These are phyloP conservation scores for Brassica balearica DNA, from an alignment of 441 rosid genomes.

Conservation along the genomic window DNA sequence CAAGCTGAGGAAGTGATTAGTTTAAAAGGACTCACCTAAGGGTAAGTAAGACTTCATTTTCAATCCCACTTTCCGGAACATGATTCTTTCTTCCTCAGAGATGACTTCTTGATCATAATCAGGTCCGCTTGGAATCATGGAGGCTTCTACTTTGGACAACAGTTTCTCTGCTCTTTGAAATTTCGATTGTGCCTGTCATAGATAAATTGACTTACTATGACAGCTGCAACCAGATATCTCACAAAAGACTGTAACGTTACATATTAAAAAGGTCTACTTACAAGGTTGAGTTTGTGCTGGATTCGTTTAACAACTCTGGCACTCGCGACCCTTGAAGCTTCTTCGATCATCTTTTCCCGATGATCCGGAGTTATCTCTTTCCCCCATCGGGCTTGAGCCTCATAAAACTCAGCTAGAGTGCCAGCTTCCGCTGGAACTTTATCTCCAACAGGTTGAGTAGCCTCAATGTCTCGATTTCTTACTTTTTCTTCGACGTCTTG, in stretches of 20 bases:
- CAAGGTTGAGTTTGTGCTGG: slow-evolving; percentile 83
- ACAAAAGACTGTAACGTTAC: slow-evolving; percentile 16
- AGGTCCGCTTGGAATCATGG: slow-evolving; percentile 95
- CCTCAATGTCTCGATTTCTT: slow-evolving; percentile 55
- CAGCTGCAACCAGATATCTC: slow-evolving; percentile 17
- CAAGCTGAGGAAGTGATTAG: slow-evolving; percentile 28
- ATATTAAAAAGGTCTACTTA: slow-evolving; percentile 51
- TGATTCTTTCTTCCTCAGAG: slow-evolving; percentile 87
- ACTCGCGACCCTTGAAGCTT: slow-evolving; percentile 74
- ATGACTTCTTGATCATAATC: slow-evolving; percentile 97
- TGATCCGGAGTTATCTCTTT: slow-evolving; percentile 76
- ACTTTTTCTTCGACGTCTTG: slow-evolving; percentile 79
- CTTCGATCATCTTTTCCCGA: slow-evolving; percentile 88
- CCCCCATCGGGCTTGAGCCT: slow-evolving; percentile 97
- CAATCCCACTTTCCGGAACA: slow-evolving; percentile 93
- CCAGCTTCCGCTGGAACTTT: slow-evolving; percentile 79
- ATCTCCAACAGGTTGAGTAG: slow-evolving; percentile 56
- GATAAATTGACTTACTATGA: background rate
- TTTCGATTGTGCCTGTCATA: slow-evolving; percentile 82
- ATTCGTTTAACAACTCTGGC: slow-evolving; percentile 69
- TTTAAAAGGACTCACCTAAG: slow-evolving; percentile 60
- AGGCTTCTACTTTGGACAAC: slow-evolving; percentile 84
- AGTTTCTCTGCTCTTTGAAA: slow-evolving; percentile 89
- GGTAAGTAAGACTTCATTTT: slow-evolving; percentile 96
- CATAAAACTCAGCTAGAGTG: slow-evolving; percentile 92